Conservation (phyloP, 805 yeast species). For the Starmerella cellae region DNA sequence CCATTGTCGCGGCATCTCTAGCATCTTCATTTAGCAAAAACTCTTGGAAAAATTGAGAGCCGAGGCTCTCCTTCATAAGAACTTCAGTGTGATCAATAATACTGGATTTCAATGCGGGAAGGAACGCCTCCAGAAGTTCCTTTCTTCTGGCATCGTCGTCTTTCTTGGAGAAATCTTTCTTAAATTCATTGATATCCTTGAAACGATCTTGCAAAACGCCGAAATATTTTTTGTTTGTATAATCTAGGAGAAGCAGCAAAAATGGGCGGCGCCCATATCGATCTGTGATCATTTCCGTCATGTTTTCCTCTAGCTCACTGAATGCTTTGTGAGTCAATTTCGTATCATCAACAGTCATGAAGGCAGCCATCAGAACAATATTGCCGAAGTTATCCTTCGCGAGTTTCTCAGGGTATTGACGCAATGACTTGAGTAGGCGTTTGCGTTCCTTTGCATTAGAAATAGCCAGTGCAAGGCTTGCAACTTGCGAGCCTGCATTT, state of each 20-base stretch:
- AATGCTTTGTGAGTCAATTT: slow-evolving; percentile 67
- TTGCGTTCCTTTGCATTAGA: slow-evolving; percentile 92
- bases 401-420: slow-evolving; percentile 60
- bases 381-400: slow-evolving; percentile 80
- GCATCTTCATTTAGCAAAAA: slow-evolving; percentile 40
- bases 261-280: slow-evolving; percentile 84
- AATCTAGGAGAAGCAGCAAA: slow-evolving; percentile 61
- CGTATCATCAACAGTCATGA: slow-evolving; percentile 88
- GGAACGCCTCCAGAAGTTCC: slow-evolving; percentile 52
- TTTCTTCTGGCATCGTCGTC: slow-evolving; percentile 61
- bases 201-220: slow-evolving; percentile 47
- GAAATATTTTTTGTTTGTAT: slow-evolving; percentile 64
- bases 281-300: slow-evolving; percentile 46
- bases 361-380: slow-evolving; percentile 59
- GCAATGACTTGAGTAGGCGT: slow-evolving; percentile 53
- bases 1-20: slow-evolving; percentile 24
- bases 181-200: slow-evolving; percentile 44
- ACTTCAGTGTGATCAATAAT: slow-evolving; percentile 39
- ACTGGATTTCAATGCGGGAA: slow-evolving; percentile 50
- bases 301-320: slow-evolving; percentile 33
- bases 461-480: slow-evolving; percentile 60
- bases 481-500: slow-evolving; percentile 86
- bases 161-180: slow-evolving; percentile 67
- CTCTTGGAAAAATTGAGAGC: slow-evolving; percentile 74
- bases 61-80: slow-evolving; percentile 41